Percentiles rank a stretch among this genome's conserved stretches.
phyloP scores from a whole-genome alignment of 2,329 filamentous ascomycete genomes.

The Cadophora sp. region DNA sequence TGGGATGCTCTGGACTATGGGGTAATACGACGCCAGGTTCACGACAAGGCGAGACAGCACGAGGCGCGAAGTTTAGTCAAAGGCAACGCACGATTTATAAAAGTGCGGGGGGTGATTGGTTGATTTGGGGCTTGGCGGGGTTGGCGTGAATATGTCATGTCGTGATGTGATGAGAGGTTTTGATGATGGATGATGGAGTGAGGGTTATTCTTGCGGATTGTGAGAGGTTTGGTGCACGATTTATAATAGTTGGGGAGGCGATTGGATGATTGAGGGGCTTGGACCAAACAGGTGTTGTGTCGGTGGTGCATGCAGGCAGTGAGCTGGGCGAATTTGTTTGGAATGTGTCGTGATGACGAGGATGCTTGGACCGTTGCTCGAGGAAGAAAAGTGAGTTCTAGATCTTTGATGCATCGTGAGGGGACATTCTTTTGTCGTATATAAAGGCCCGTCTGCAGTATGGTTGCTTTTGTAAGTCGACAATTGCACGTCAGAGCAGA shows the following conservation, averaged over 20 bases:
- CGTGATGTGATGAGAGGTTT: not conserved
- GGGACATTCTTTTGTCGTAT: not conserved
- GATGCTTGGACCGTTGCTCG: not conserved
- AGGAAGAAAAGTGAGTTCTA: not conserved
- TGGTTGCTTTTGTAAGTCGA: not conserved
- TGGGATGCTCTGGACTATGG: slow-evolving; percentile 8
- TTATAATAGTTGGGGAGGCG: slow-evolving; percentile 20
- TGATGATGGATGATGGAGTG: not conserved
- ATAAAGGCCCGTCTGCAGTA: not conserved
- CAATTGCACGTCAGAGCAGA: not conserved
- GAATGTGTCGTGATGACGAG: slow-evolving; percentile 19
- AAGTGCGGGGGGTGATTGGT: slow-evolving; percentile 22
- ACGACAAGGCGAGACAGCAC: not conserved
- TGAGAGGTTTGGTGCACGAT: slow-evolving; percentile 10
- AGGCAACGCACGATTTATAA: slow-evolving; percentile 31
- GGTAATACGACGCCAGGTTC: slow-evolving; percentile 11
- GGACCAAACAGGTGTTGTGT: not conserved
- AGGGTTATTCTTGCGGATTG: not conserved
- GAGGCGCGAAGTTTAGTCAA: slow-evolving; percentile 28
- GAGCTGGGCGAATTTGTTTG: slow-evolving; percentile 3
- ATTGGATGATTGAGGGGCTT: slow-evolving; percentile 18
- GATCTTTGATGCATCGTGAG: slow-evolving; percentile 9
- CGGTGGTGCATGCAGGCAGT: not conserved
- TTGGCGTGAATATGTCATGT: slow-evolving; percentile 4
- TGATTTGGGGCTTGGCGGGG: slow-evolving; percentile 3